Percentiles rank a stretch among this genome's conserved stretches.
Conservation (phyloP, 441 rosid species). For the Daphne laureola region DNA sequence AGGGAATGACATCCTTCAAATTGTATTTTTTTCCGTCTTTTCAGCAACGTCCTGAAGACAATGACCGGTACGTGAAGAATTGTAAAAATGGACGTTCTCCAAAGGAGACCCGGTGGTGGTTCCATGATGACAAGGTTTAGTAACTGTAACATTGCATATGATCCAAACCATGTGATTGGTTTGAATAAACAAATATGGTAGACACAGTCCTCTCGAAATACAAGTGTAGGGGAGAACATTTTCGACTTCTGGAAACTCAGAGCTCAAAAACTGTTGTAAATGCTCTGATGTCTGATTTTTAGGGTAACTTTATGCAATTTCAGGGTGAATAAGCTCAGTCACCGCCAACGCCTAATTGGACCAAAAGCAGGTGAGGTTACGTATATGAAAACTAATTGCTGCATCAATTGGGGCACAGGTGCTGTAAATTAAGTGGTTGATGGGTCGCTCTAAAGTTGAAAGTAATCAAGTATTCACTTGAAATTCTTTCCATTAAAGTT, state of each 20-base stretch:
- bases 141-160: slow-evolving; percentile 16
- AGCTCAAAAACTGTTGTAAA: slow-evolving; percentile 40
- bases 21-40: slow-evolving; percentile 18
- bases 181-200: slow-evolving; percentile 24
- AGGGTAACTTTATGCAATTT: slow-evolving; percentile 17
- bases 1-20: slow-evolving; percentile 2
- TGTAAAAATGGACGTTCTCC: slow-evolving; percentile 98
- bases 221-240: slow-evolving; percentile 24
- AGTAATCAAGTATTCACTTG: too few relatives aligned
- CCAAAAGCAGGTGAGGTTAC: too few relatives aligned
- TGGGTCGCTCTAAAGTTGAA: too few relatives aligned
- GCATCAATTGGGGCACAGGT: too few relatives aligned
- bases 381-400: too few relatives aligned
- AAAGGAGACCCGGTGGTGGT: slow-evolving; percentile 99
- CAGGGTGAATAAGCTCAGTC: too few relatives aligned
- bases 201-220: slow-evolving; percentile 23
- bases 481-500: too few relatives aligned
- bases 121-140: slow-evolving; percentile 95
- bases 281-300: slow-evolving; percentile 39
- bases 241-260: slow-evolving; percentile 15
- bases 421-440: too few relatives aligned
- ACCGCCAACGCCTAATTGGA: too few relatives aligned
- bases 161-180: slow-evolving; percentile 13
- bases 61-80: slow-evolving; percentile 91
- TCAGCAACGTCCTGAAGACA: slow-evolving; percentile 99